Percentiles rank a stretch among this genome's conserved stretches.
phyloP scores from a whole-genome alignment of 805 yeast species.

The Metschnikowia gruessii region DNA sequence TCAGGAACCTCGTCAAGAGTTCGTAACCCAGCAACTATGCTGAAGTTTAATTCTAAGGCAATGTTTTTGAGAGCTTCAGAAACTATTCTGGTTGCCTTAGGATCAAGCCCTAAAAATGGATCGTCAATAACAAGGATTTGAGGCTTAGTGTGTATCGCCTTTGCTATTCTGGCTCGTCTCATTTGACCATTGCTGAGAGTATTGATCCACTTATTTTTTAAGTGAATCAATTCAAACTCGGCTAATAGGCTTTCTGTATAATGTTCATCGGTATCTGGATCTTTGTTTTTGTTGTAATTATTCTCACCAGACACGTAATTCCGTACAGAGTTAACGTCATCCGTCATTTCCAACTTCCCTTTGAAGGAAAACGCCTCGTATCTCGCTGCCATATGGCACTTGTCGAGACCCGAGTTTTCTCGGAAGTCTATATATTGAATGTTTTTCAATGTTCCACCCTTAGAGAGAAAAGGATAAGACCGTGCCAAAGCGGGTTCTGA shows the following conservation, averaged over 20 bases:
- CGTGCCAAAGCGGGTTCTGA: slow-evolving; percentile 53
- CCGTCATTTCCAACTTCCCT: slow-evolving; percentile 54
- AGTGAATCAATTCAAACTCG: slow-evolving; percentile 51
- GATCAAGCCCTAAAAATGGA: slow-evolving; percentile 90
- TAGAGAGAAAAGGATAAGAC: slow-evolving; percentile 49
- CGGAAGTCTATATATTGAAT: slow-evolving; percentile 35
- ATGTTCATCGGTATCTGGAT: slow-evolving; percentile 26
- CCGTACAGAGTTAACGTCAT: slow-evolving; percentile 63
- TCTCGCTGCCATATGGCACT: slow-evolving; percentile 80
- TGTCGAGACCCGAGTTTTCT: slow-evolving; percentile 36
- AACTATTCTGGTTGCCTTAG: slow-evolving; percentile 60
- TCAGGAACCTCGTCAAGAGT: slow-evolving; percentile 71
- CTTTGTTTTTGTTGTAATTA: slow-evolving; percentile 44
- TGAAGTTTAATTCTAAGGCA: slow-evolving; percentile 41
- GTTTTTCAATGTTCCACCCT: slow-evolving; percentile 27
- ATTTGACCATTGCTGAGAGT: slow-evolving; percentile 92
- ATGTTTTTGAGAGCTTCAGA: slow-evolving; percentile 46
- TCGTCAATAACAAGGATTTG: slow-evolving; percentile 75
- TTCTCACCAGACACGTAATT: slow-evolving; percentile 56
- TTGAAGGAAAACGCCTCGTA: slow-evolving; percentile 72
- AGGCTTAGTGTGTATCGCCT: slow-evolving; percentile 64
- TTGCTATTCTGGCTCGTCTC: slow-evolving; percentile 84
- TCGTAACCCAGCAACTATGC: slow-evolving; percentile 72
- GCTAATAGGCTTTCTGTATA: slow-evolving; percentile 44
- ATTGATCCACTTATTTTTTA: slow-evolving; percentile 74